Percentiles rank a stretch among this genome's conserved stretches.
phyloP scores from a whole-genome alignment of 2,329 filamentous ascomycete genomes.

The Pezicula rhizophila region DNA sequence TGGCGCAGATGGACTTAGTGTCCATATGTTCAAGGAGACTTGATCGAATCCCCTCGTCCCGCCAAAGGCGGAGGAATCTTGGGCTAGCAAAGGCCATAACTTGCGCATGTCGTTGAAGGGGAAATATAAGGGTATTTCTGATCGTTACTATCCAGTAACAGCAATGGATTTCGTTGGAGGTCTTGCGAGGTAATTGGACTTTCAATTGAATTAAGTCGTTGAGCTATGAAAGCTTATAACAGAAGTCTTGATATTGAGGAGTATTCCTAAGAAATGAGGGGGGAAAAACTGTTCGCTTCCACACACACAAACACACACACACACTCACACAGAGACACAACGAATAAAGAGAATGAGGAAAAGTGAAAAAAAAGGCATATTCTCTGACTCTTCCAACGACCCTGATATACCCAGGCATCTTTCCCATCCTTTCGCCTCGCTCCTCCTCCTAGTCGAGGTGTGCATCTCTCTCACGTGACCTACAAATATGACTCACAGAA shows the following conservation, averaged over 20 bases:
- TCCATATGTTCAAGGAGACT: conserved; percentile 23
- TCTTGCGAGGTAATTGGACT: too few species aligned
- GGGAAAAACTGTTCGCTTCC: neutral
- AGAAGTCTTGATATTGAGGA: neutral
- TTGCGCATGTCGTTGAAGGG: conserved; percentile 23
- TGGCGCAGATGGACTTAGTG: conserved; percentile 37
- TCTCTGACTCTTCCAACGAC: neutral
- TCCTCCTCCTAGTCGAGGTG: neutral
- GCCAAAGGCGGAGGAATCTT: conserved; percentile 26
- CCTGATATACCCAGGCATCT: conserved; percentile 14
- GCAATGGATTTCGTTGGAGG: neutral
- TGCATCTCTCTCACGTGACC: conserved; percentile 2
- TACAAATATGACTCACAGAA: conserved; percentile 10
- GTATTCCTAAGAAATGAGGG: neutral
- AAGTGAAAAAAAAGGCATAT: neutral
- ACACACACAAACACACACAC: neutral
- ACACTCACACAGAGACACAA: neutral
- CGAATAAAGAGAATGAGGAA: neutral
- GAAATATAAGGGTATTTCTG: neutral
- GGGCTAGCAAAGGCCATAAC: conserved; percentile 26
- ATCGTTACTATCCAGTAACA: neutral
- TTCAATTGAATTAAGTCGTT: neutral
- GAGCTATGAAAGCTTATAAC: conserved; percentile 1
- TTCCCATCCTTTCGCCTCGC: neutral
- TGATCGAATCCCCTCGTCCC: conserved; percentile 22